These are phyloP conservation scores for Clavulina sp. DNA, from an alignment of 768 basidiomycete species.

Conservation along the genomic window DNA sequence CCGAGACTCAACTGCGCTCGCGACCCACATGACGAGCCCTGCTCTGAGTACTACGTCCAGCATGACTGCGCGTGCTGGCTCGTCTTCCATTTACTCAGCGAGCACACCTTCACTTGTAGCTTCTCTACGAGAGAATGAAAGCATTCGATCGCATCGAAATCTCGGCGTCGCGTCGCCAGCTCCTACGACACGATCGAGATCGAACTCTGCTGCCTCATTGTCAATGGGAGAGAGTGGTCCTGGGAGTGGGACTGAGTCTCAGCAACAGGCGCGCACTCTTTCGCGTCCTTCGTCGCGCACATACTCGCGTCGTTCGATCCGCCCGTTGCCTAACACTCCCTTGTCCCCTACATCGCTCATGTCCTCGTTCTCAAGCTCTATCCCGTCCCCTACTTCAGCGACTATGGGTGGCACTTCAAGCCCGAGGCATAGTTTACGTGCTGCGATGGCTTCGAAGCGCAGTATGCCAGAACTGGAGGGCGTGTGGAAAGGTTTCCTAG, in stretches of 20 bases:
- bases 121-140: too few relatives aligned
- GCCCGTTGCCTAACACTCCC: not conserved
- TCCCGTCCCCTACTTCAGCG: too few relatives aligned
- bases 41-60: not conserved
- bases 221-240: not conserved
- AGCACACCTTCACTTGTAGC: too few relatives aligned
- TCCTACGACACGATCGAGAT: not conserved
- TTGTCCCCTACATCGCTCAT: not conserved
- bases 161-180: not conserved
- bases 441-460: not conserved
- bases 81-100: not conserved
- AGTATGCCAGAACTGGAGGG: constrained; percentile 5
- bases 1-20: too few relatives aligned
- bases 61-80: not conserved
- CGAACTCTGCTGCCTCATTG: not conserved
- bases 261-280: not conserved
- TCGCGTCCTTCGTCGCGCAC: not conserved
- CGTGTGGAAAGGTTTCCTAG: constrained; percentile 5
- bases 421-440: too few relatives aligned
- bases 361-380: not conserved
- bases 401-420: too few relatives aligned
- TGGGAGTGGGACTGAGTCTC: not conserved
- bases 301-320: not conserved
- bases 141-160: too few relatives aligned
- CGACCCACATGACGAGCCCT: not conserved